Evolutionary conservation across 495 filamentous ascomycete genomes (phyloP).

Genomic region (Articulospora tetracladia): DNA sequence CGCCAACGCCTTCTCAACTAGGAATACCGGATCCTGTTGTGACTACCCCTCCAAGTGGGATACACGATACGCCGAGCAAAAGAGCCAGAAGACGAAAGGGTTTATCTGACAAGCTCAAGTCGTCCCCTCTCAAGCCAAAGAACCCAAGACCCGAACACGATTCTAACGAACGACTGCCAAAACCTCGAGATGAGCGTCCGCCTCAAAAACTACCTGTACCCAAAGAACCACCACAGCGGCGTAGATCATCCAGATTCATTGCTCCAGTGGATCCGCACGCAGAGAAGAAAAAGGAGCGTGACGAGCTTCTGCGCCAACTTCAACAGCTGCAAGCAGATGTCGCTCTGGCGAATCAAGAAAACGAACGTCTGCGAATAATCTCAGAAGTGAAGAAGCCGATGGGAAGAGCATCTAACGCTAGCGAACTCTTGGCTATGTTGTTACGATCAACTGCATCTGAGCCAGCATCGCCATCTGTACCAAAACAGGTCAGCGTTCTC

Average conservation of each 20-base stretch:
- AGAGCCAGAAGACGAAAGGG: conserved; percentile 32
- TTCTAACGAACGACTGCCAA: background rate
- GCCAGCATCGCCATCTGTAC: conserved; percentile 21
- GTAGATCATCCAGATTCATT: conserved; percentile 22
- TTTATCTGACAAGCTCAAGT: conserved; percentile 37
- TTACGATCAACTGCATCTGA: conserved; percentile 5
- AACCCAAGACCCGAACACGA: conserved; percentile 8
- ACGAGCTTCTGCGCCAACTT: conserved; percentile 22
- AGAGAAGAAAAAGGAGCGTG: conserved; percentile 15
- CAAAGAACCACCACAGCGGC: conserved; percentile 2
- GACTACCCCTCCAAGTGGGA: conserved; percentile 47
- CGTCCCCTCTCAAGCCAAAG: conserved; percentile 31
- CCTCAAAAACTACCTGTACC: background rate
- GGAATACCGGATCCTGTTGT: conserved; percentile 51
- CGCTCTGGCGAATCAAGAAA: conserved; percentile 24
- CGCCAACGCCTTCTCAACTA: conserved; percentile 62
- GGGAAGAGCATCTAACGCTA: conserved; percentile 8
- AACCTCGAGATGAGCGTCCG: background rate
- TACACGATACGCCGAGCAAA: conserved; percentile 49
- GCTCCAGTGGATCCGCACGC: conserved; percentile 22
- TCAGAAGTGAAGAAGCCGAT: conserved; percentile 3
- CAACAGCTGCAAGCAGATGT: conserved; percentile 26
- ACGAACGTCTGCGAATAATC: conserved; percentile 20
- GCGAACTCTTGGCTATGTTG: conserved; percentile 16
- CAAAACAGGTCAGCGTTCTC: conserved; percentile 30